Evolutionary conservation across 1,139 yeast species (phyloP).

Genomic region (Blastobotrys arbuscula): DNA sequence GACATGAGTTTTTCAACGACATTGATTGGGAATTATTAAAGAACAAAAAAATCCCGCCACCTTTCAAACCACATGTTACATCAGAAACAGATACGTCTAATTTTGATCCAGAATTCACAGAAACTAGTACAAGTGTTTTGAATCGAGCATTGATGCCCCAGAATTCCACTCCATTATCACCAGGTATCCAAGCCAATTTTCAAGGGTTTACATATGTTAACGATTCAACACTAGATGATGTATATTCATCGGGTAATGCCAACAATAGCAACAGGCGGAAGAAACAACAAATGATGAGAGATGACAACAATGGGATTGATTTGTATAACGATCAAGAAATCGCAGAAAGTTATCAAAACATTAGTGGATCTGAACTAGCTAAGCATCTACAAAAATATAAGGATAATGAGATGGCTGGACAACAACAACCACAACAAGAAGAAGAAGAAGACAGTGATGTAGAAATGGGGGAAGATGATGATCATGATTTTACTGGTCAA

Average conservation of each 20-base stretch:
- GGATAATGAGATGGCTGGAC: slow-evolving; percentile 56
- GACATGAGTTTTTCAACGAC: slow-evolving; percentile 85
- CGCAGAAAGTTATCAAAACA: slow-evolving; percentile 24
- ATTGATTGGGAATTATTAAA: slow-evolving; percentile 80
- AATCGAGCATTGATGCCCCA: slow-evolving; percentile 50
- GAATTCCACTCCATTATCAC: slow-evolving; percentile 77
- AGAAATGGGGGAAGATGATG: slow-evolving; percentile 42
- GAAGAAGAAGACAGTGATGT: slow-evolving; percentile 57
- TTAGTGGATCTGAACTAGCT: slow-evolving; percentile 14
- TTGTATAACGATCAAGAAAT: slow-evolving; percentile 36
- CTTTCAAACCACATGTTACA: slow-evolving; percentile 87
- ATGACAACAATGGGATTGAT: slow-evolving; percentile 33
- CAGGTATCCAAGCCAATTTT: slow-evolving; percentile 92
- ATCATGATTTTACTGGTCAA: slow-evolving; percentile 81
- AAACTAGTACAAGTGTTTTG: slow-evolving; percentile 77
- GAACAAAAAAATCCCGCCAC: slow-evolving; percentile 89
- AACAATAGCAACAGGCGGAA: not conserved
- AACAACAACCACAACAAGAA: slow-evolving; percentile 45
- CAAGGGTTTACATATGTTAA: slow-evolving; percentile 95
- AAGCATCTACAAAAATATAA: slow-evolving; percentile 35
- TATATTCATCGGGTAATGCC: slow-evolving; percentile 39
- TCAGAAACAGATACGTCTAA: slow-evolving; percentile 93
- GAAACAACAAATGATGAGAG: slow-evolving; percentile 20
- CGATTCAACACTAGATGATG: slow-evolving; percentile 88
- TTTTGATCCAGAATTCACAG: slow-evolving; percentile 95